Percentiles rank a stretch among this genome's conserved stretches.
phyloP scores from a whole-genome alignment of 768 basidiomycete genomes.

The Xerocomellus chrysenteron region DNA sequence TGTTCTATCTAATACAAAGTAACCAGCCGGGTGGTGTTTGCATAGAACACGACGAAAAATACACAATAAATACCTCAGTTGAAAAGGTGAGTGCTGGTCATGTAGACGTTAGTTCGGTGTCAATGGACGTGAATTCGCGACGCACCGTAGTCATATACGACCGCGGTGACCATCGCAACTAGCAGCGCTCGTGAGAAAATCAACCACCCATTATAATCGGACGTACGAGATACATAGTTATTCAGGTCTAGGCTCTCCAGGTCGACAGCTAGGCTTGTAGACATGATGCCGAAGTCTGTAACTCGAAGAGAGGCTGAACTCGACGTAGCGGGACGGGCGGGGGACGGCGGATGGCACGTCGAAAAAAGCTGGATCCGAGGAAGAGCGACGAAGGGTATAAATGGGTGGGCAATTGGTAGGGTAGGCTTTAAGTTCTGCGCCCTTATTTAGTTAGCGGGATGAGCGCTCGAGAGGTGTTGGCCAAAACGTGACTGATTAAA shows the following conservation, averaged over 20 bases:
- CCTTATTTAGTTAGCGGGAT: background rate
- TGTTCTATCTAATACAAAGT: no score
- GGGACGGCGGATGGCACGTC: background rate
- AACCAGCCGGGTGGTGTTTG: no score
- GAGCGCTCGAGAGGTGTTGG: no score
- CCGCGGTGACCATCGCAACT: constrained; percentile 1
- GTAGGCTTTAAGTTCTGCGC: background rate
- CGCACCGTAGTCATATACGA: constrained; percentile 7
- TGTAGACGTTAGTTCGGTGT: background rate
- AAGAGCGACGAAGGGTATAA: background rate
- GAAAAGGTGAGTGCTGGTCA: constrained; percentile 7
- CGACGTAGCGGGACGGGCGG: background rate
- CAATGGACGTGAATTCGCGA: background rate
- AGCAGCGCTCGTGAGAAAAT: background rate
- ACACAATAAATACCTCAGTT: no score
- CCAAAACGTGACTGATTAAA: no score
- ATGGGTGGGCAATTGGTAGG: no score
- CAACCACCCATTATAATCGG: background rate
- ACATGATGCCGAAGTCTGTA: background rate
- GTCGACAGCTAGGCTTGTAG: background rate
- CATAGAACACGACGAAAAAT: no score
- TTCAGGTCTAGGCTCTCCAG: constrained; percentile 6
- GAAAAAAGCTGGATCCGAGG: background rate
- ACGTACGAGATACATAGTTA: constrained; percentile 6
- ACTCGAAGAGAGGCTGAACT: no score